These are phyloP conservation scores for Diutina catenulata DNA, from an alignment of 1,139 yeast genomes.

Conservation along the genomic window DNA sequence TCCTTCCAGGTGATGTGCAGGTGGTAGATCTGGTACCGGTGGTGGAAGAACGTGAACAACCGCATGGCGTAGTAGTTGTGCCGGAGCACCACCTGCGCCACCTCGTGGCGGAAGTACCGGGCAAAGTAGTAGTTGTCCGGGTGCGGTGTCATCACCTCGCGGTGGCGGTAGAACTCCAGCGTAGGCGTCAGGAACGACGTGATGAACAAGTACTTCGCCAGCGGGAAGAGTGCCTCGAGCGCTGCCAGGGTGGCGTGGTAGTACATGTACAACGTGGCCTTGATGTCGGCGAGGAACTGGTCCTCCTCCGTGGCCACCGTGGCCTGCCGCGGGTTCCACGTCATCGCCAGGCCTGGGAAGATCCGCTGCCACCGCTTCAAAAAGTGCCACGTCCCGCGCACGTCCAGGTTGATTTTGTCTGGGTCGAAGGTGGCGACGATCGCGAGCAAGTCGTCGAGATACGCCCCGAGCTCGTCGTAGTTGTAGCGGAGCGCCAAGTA, in stretches of 20 bases:
- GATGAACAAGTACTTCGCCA: constrained; percentile 15
- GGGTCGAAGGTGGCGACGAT: not conserved
- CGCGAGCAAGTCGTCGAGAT: not conserved
- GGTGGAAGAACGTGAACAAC: constrained; percentile 17
- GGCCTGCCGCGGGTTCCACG: not conserved
- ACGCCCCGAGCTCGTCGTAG: not conserved
- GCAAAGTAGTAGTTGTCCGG: constrained; percentile 8
- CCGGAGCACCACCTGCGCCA: constrained; percentile 12
- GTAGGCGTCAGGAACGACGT: constrained; percentile 14
- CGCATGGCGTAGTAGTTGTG: constrained; percentile 19
- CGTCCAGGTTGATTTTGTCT: not conserved
- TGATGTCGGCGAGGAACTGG: not conserved
- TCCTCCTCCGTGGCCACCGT: not conserved
- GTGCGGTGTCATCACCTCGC: constrained; percentile 10
- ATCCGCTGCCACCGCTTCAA: not conserved
- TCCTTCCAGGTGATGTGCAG: constrained; percentile 14
- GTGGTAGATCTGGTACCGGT: constrained; percentile 13
- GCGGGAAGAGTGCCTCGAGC: constrained; percentile 18
- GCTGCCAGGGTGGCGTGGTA: constrained; percentile 16
- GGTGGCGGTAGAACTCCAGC: constrained; percentile 9
- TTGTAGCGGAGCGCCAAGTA: not conserved
- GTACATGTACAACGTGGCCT: constrained; percentile 14
- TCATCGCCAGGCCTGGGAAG: not conserved
- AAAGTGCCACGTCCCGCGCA: not conserved
- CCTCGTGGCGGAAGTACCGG: not conserved